A percentile compares a stretch with the other conserved stretches of the same genome.
Conservation (phyloP, 192 early-diverging fungal genomes). For the Dissophora ornata region DNA sequence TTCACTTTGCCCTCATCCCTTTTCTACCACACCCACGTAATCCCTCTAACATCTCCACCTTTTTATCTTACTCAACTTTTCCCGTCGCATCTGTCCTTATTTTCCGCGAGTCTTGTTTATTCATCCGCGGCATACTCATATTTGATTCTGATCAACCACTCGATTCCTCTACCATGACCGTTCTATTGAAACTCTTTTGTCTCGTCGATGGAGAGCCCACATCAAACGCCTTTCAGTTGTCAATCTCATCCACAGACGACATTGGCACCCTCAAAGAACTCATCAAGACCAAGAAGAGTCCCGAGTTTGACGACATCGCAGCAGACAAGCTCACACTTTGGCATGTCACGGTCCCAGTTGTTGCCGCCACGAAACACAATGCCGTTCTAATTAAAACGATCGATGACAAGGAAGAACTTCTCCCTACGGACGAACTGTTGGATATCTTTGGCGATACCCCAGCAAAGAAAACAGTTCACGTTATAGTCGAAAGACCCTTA, state of each 20-base stretch:
- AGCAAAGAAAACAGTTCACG: neutral
- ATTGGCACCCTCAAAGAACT: constrained; percentile 1
- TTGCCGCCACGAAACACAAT: neutral
- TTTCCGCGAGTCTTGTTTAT: too few relatives aligned
- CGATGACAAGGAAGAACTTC: neutral
- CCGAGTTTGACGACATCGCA: constrained; percentile 2
- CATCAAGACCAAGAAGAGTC: constrained; percentile 11
- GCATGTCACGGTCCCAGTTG: neutral
- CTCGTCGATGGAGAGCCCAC: constrained; percentile 17
- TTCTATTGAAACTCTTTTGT: neutral
- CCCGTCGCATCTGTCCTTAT: too few relatives aligned
- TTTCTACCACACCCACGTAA: too few relatives aligned
- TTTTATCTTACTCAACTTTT: too few relatives aligned
- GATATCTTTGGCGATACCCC: neutral
- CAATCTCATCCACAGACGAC: neutral
- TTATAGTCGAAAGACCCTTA: neutral
- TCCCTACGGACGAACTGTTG: neutral
- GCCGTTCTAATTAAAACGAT: too few relatives aligned
- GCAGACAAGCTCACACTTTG: constrained; percentile 11
- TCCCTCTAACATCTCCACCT: too few relatives aligned
- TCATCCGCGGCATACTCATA: too few relatives aligned
- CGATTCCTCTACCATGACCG: too few relatives aligned
- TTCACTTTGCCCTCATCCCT: too few relatives aligned
- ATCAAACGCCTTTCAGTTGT: constrained; percentile 4
- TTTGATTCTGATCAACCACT: too few relatives aligned